Base-by-base conservation (phyloP, 2,329 filamentous ascomycete genomes). In the Aphanoascus verrucosus region DNA sequence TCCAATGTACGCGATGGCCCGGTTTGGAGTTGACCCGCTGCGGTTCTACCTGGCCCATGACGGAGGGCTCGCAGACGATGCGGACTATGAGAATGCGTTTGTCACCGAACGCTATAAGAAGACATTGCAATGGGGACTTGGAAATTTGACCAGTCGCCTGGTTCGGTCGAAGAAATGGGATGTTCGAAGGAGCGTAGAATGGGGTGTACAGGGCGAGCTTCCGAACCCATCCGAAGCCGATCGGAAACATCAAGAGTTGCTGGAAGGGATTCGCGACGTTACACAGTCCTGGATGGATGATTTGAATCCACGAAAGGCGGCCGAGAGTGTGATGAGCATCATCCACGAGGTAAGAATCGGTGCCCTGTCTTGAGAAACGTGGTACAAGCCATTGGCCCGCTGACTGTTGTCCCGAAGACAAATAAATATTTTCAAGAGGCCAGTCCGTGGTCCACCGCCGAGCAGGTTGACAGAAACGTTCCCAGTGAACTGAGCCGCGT, bases 11-110 rank as follows among this genome's bases (percentile, higher is more conserved):
- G 93, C 93, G 11, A 79, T 97, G 46, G 84, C 95, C 58, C 81
- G 90, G 5, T 98, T 89, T 70, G 89, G 88, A 1, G 75, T 89
- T 3, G 94, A 98, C 66, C 78, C 83, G 0, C 82, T 98, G 77
- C 84, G 93, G 8, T 97, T 86, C 70, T 98, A 91, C 68, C 79
- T 98, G 59, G 80, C 88, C 58, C 80, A 85, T 57, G 84, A 90
- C 57, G 90, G 88, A 41, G 86, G 83, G 19, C 80, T 95, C 34
- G 72, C 73, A 12, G 75, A 86, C 54, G 93, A 98, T 65, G 79
- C 88, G 31, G 83, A 89, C 66, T 98, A 97, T 64, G 84, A 84
- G 57, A 98, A 97, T 65, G 71, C 77, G 12, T 76, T 80, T 55
- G 85, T 98, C 57, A 81, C 85, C 43, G 75, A 80, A 12, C 77